phyloP scores from a whole-genome alignment of 139 green algal species.

The Picochlorum sp. region DNA sequence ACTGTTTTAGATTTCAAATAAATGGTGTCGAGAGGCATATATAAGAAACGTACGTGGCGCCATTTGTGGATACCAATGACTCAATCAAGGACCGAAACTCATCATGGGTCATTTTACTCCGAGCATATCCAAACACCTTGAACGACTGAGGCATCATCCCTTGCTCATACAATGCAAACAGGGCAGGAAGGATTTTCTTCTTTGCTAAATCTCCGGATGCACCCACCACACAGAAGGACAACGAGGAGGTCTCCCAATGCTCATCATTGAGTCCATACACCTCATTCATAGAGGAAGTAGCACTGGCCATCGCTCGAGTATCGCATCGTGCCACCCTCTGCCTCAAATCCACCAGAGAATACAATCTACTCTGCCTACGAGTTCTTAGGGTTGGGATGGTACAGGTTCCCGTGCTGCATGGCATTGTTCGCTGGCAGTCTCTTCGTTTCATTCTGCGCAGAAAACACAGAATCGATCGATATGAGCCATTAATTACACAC shows the following conservation, averaged over 20 bases:
- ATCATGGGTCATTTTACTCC: constrained; percentile 80
- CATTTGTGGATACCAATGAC: constrained; percentile 67
- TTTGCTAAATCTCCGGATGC: constrained; percentile 92
- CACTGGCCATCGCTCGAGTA: no score
- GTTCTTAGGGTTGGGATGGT: neutral
- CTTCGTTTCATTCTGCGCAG: no score
- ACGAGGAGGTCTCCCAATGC: constrained; percentile 37
- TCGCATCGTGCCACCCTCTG: no score
- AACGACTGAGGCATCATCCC: constrained; percentile 80
- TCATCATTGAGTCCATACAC: constrained; percentile 36
- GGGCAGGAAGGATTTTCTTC: constrained; percentile 98
- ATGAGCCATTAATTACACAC: no score
- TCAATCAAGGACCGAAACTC: constrained; percentile 81
- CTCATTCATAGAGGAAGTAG: neutral
- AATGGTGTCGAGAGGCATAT: neutral
- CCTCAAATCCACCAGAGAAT: no score
- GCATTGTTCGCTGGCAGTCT: no score
- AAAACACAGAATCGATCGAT: no score
- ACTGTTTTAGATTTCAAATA: neutral
- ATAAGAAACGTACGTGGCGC: neutral
- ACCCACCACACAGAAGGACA: constrained; percentile 87
- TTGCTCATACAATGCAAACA: constrained; percentile 95
- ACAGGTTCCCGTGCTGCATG: no score
- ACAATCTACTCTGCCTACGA: no score
- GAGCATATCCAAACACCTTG: constrained; percentile 85